Base-by-base conservation (phyloP, 805 yeast genomes). In the Ogataea saltuana region DNA sequence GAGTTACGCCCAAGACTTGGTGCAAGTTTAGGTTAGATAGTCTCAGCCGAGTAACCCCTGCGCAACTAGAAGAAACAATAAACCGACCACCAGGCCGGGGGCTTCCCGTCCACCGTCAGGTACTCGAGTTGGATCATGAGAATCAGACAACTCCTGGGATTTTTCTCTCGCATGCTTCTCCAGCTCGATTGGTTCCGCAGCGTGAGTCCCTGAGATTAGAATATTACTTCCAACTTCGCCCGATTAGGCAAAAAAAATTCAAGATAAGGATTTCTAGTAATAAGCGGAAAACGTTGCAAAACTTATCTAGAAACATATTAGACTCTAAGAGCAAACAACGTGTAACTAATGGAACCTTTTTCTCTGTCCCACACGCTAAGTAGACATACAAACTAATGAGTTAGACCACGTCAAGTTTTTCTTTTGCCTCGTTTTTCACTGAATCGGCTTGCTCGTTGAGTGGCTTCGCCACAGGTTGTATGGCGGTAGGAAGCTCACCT, bases 1-100 rank as follows among this genome's bases (percentile, higher is more conserved):
- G 68, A n/a, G 72, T 57, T 16, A 70, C 60, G 25, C 67, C 51
- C 4, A 55, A 55, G 48, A 83, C 67, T 53, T 80, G 81, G 56
- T 81, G 75, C 18, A 64, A 57, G 6, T 74, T 62, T 2, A 81
- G 72, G 58, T 78, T 81, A 1, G 83, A 74, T 58, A 82, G 85
- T 27, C 81, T 67, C 34, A 16, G 2, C 78, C 78, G 35, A 88
- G 85, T 15, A n/a, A n/a, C n/a, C n/a, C n/a, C n/a, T n/a, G n/a
- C n/a, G n/a, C n/a, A n/a, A n/a, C n/a, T n/a, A n/a, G n/a, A n/a
- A n/a, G n/a, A n/a, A n/a, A n/a, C n/a, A n/a, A n/a, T n/a, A n/a
- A n/a, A n/a, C n/a, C n/a, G n/a, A n/a, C n/a, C n/a, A n/a, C n/a
- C n/a, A n/a, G n/a, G n/a, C n/a, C n/a, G n/a, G n/a, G n/a, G n/a